A percentile compares a stretch with the other conserved stretches of the same genome.
Evolutionary conservation across 768 basidiomycete genomes (phyloP).

Genomic region (Chalciporus chontae): DNA sequence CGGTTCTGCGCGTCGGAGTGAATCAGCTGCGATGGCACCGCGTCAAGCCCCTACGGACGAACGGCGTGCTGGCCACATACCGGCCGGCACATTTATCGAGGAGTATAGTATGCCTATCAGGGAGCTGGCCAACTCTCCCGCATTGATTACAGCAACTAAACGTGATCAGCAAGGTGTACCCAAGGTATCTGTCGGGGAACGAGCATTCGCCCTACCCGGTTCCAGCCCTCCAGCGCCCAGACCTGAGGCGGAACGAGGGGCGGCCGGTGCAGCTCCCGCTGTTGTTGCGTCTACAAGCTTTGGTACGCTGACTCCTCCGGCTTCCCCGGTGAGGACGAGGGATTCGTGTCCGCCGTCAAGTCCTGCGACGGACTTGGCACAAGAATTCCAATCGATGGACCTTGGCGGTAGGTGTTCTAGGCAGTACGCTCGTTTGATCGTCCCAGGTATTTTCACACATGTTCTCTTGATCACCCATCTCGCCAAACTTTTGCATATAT

Average conservation of each 20-base stretch:
- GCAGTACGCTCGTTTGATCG: neutral
- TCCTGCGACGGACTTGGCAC: conserved; percentile 18
- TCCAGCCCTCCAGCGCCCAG: conserved; percentile 9
- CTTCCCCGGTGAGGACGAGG: neutral
- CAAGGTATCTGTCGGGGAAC: conserved; percentile 5
- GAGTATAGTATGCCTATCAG: conserved; percentile 15
- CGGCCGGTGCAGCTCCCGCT: no score
- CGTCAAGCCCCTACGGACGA: neutral
- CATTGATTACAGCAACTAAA: neutral
- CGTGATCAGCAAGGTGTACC: neutral
- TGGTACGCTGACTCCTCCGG: conserved; percentile 1
- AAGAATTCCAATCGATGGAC: conserved; percentile 21
- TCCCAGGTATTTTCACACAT: neutral
- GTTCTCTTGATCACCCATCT: neutral
- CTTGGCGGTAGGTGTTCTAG: conserved; percentile 26
- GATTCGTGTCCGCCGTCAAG: conserved; percentile 11
- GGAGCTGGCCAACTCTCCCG: conserved; percentile 3
- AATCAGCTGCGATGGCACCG: neutral
- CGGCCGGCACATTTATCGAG: conserved; percentile 13
- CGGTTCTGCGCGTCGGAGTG: neutral
- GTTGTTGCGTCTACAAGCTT: neutral
- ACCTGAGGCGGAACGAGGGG: no score
- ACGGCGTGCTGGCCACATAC: neutral
- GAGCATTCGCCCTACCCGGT: conserved; percentile 7
- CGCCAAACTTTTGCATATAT: neutral